Conservation (phyloP, 2,329 filamentous ascomycete species). For the Xylariomycetidae sp. region DNA sequence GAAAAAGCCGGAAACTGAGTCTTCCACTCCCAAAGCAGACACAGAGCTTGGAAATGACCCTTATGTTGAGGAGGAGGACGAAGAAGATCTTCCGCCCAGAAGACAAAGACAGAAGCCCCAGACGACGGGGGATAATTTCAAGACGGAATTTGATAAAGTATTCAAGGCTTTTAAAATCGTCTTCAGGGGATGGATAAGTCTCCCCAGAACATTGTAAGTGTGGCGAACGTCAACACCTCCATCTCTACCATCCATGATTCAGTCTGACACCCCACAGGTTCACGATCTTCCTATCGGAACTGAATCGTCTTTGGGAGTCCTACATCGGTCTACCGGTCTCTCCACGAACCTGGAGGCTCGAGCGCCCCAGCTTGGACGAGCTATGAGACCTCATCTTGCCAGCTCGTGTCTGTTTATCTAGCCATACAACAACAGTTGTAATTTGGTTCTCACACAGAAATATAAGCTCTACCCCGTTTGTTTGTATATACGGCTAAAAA, state of each 20-base stretch:
- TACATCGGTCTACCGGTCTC: conserved; percentile 50
- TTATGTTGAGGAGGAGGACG: conserved; percentile 30
- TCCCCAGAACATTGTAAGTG: conserved; percentile 69
- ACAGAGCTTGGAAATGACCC: conserved; percentile 30
- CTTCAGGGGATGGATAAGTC: conserved; percentile 61
- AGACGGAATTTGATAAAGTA: conserved; percentile 60
- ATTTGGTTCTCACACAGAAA: too few relatives aligned
- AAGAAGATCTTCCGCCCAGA: conserved; percentile 31
- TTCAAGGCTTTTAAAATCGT: conserved; percentile 62
- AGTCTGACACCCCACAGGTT: background rate
- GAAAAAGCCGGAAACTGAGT: too few relatives aligned
- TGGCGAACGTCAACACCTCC: too few relatives aligned
- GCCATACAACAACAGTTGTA: too few relatives aligned
- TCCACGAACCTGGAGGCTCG: conserved; percentile 43
- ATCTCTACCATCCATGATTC: background rate
- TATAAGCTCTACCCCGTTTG: too few relatives aligned
- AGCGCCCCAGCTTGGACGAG: conserved; percentile 43
- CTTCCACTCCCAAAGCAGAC: conserved; percentile 17
- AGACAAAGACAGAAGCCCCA: conserved; percentile 27
- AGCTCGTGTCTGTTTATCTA: too few relatives aligned
- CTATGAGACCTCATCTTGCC: too few relatives aligned
- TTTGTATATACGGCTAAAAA: too few relatives aligned
- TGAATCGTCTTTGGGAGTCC: conserved; percentile 41
- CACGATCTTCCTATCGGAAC: conserved; percentile 38
- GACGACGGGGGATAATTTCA: conserved; percentile 52